Conservation (phyloP, 2,329 filamentous ascomycete species). For the Hypomyces perniciosus region DNA sequence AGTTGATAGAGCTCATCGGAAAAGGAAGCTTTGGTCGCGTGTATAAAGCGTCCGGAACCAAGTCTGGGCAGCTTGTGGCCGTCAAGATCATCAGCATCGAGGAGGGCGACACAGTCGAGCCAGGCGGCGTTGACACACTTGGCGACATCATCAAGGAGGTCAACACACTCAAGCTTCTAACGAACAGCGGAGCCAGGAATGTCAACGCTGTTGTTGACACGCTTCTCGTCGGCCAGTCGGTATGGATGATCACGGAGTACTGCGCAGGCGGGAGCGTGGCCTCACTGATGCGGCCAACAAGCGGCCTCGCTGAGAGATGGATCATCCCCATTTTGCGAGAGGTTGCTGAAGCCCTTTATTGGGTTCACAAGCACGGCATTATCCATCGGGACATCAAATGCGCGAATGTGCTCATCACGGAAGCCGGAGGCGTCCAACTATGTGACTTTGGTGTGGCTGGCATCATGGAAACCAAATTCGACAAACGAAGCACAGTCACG, state of each 20-base stretch:
- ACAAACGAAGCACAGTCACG: slow-evolving; percentile 60
- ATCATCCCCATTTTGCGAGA: slow-evolving; percentile 62
- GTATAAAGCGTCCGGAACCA: slow-evolving; percentile 51
- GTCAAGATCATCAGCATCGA: slow-evolving; percentile 76
- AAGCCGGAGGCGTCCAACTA: slow-evolving; percentile 68
- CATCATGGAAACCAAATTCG: slow-evolving; percentile 53
- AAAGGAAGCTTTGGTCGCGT: slow-evolving; percentile 69
- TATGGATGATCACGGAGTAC: slow-evolving; percentile 85
- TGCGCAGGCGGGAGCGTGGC: slow-evolving; percentile 77
- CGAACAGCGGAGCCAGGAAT: slow-evolving; percentile 66
- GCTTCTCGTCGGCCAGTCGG: slow-evolving; percentile 65
- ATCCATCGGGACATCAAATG: slow-evolving; percentile 67
- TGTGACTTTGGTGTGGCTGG: slow-evolving; percentile 55
- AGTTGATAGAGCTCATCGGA: slow-evolving; percentile 63
- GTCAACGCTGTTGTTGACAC: slow-evolving; percentile 76
- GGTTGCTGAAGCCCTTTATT: slow-evolving; percentile 57
- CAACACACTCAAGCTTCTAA: slow-evolving; percentile 62
- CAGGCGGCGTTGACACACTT: slow-evolving; percentile 51
- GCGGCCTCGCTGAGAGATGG: slow-evolving; percentile 62
- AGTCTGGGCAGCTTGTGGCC: slow-evolving; percentile 46
- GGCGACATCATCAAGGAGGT: slow-evolving; percentile 59
- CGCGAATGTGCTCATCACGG: slow-evolving; percentile 73
- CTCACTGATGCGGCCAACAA: slow-evolving; percentile 61
- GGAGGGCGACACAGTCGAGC: slow-evolving; percentile 57
- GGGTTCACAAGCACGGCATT: slow-evolving; percentile 61